Base-by-base conservation (phyloP, 2,329 filamentous ascomycete genomes). In the Talaromyces sp. region DNA sequence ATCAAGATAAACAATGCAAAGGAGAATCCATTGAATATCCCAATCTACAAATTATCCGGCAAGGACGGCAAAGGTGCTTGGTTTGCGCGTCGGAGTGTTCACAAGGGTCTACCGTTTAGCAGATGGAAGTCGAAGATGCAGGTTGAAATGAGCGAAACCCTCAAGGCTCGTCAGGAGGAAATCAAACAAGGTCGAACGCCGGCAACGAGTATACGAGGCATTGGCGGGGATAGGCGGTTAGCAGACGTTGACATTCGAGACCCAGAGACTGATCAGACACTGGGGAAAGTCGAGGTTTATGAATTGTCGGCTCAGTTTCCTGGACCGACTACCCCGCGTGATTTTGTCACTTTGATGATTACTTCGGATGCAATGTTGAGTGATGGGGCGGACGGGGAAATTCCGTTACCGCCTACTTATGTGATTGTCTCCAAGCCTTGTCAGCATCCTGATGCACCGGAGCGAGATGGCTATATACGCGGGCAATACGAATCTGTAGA, bases 401-500 rank as follows among this genome's bases (percentile, higher is more conserved):
- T 65, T 58, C 59, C 65, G 55, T 61, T 59, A 37, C 84, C 84
- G 8, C 78, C 89, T 62, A 88, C 92, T 67, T 95, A 86, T 71
- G 90, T 96, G 81, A 83, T 97, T 56, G 83, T 97, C 2, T 96
- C 91, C 2, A 91, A 89, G 71, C 93, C 93, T 1, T 89, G 91
- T 66, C 73, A 81, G 19, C 91, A 97, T 69, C 85, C 87, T 0
- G 84, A 90, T 59, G 87, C 88, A 35, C 86, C 87, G 19, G 80
- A 81, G 11, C 80, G 87, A 9, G 76, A 83, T 59, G 89, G 89
- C 15, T 93, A 87, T 69, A 89, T 96, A 51, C 82, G 91, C 40
- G 93, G 92, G 2, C 81, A 86, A 62, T 97, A 97, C 68, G 92
- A 97, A 76, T 95, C 89, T 1, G 88, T 97, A 15, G 93, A 97